A percentile compares a stretch with the other conserved stretches of the same genome.
Conservation (phyloP, 768 basidiomycete species). For the Boletus vermiculosoides region DNA sequence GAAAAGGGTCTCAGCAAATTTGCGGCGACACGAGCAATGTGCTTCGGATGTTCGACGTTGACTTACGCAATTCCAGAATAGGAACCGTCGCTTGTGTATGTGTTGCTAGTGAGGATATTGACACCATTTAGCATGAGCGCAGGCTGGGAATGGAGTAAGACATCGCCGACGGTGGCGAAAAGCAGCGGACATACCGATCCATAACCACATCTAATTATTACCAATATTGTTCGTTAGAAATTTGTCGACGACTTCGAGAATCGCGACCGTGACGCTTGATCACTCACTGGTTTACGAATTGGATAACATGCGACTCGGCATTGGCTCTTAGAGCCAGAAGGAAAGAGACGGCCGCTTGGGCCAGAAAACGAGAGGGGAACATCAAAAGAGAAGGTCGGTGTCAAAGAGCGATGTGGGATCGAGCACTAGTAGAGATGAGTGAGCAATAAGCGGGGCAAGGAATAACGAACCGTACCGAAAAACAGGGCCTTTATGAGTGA, state of each 20-base stretch:
- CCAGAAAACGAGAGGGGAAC: slow-evolving; percentile 24
- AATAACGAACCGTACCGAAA: background rate
- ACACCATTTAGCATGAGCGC: slow-evolving; percentile 40
- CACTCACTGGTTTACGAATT: slow-evolving; percentile 46
- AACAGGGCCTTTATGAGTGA: slow-evolving; percentile 14
- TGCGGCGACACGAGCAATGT: background rate
- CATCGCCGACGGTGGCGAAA: background rate
- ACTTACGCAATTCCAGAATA: slow-evolving; percentile 46
- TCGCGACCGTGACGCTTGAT: background rate
- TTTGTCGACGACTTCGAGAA: background rate
- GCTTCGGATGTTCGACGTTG: background rate
- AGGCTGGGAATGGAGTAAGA: slow-evolving; percentile 29
- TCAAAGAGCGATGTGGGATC: slow-evolving; percentile 16
- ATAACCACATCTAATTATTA: slow-evolving; percentile 37
- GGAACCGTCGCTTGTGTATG: slow-evolving; percentile 36
- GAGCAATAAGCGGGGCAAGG: slow-evolving; percentile 1
- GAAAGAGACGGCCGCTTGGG: slow-evolving; percentile 20
- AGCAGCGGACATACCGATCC: slow-evolving; percentile 34
- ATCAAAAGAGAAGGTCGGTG: slow-evolving; percentile 19
- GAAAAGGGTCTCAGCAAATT: background rate
- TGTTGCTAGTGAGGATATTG: slow-evolving; percentile 37
- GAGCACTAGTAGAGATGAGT: background rate
- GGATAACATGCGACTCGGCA: slow-evolving; percentile 47
- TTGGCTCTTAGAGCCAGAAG: slow-evolving; percentile 22
- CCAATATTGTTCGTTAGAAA: background rate